Conservation (phyloP, 1,139 yeast genomes). For the Kurtzmaniella quercitrusa region DNA sequence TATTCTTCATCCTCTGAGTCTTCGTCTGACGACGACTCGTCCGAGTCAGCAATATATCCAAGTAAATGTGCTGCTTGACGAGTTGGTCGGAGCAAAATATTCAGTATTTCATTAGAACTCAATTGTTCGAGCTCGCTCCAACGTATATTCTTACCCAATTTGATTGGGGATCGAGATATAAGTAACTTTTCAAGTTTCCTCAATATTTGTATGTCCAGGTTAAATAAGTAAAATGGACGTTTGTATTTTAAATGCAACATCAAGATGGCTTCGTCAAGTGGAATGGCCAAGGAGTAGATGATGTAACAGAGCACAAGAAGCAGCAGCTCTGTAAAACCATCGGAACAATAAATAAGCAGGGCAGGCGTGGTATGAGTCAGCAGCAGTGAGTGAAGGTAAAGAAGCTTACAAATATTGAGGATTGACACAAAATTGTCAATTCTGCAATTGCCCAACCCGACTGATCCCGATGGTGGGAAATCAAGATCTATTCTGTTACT, state of each 20-base stretch:
- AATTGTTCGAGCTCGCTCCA: conserved; percentile 29
- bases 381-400: conserved; percentile 39
- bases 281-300: conserved; percentile 59
- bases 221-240: conserved; percentile 81
- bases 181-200: conserved; percentile 61
- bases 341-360: conserved; percentile 69
- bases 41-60: conserved; percentile 26
- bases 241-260: conserved; percentile 59
- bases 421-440: conserved; percentile 53
- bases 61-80: conserved; percentile 10
- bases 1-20: conserved; percentile 12
- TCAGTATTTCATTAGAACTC: conserved; percentile 30
- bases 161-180: conserved; percentile 49
- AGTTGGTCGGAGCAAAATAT: conserved; percentile 16
- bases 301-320: conserved; percentile 65
- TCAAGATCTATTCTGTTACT: conserved; percentile 28
- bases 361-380: conserved; percentile 11
- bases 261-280: conserved; percentile 51
- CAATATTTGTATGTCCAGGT: conserved; percentile 66
- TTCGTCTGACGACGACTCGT: conserved; percentile 14
- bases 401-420: conserved; percentile 59
- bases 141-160: conserved; percentile 5
- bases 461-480: conserved; percentile 83
- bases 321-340: conserved; percentile 91
- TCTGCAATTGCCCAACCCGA: conserved; percentile 67